Evolutionary conservation across 1,139 yeast species (phyloP).

Genomic region (Suhomyces guaymorum): DNA sequence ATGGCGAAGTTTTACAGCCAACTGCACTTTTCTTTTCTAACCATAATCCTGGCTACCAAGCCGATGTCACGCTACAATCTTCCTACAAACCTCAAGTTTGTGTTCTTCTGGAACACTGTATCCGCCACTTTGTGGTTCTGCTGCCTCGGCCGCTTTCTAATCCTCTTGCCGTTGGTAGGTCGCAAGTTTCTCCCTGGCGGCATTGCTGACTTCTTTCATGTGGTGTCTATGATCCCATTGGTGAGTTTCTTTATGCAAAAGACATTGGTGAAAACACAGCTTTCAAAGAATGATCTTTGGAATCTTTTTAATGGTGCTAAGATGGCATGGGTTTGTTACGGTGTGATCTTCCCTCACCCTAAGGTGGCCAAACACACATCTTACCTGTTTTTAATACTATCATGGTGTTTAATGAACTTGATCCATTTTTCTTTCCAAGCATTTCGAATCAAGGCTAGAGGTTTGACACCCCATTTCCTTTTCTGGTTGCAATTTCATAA

Average conservation of each 20-base stretch:
- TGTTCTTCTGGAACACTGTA: conserved; percentile 38
- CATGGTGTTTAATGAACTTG: conserved; percentile 47
- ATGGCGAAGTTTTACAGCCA: too few relatives aligned
- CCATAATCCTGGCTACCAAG: too few relatives aligned
- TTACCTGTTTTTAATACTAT: conserved; percentile 47
- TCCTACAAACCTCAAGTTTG: conserved; percentile 30
- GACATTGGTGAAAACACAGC: conserved; percentile 15
- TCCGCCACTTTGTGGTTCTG: conserved; percentile 54
- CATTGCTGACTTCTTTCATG: conserved; percentile 62
- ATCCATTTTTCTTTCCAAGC: conserved; percentile 49
- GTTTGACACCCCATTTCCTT: conserved; percentile 30
- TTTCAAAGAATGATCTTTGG: conserved; percentile 26
- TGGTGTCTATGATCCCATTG: conserved; percentile 40
- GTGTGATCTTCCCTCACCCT: conserved; percentile 50
- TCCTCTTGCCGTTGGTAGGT: conserved; percentile 63
- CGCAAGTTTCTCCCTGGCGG: conserved; percentile 66
- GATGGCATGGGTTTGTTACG: conserved; percentile 47
- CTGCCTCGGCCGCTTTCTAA: conserved; percentile 49
- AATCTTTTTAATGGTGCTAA: conserved; percentile 31
- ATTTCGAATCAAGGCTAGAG: conserved; percentile 44
- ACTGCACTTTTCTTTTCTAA: too few relatives aligned
- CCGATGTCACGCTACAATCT: conserved; percentile 36
- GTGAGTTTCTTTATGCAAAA: conserved; percentile 28
- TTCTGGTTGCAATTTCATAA: conserved; percentile 43
- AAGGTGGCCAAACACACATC: conserved; percentile 49